A percentile compares a stretch with the other conserved stretches of the same genome.
Conservation (phyloP, 768 basidiomycete species). For the Boletus rex-veris region DNA sequence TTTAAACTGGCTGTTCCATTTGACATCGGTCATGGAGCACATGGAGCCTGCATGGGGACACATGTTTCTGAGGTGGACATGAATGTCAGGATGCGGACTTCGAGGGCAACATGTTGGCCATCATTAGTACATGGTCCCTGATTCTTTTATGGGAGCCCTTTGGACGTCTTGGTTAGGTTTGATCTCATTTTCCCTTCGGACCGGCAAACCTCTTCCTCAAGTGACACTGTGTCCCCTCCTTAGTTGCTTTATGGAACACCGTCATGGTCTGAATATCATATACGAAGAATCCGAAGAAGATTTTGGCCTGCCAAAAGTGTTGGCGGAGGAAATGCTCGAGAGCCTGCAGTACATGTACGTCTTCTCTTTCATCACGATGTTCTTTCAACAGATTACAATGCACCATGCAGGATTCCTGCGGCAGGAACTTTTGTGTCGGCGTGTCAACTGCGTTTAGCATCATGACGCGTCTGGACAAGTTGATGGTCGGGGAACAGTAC, state of each 20-base stretch:
- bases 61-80: slow-evolving; percentile 70
- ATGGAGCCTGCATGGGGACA: slow-evolving; percentile 75
- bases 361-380: background rate
- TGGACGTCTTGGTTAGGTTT: slow-evolving; percentile 44
- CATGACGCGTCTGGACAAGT: slow-evolving; percentile 66
- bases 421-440: slow-evolving; percentile 71
- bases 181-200: slow-evolving; percentile 71
- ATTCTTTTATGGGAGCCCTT: background rate
- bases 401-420: too few species aligned
- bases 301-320: slow-evolving; percentile 64
- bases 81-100: slow-evolving; percentile 77
- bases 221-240: slow-evolving; percentile 75
- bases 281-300: slow-evolving; percentile 71
- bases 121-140: slow-evolving; percentile 53
- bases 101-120: slow-evolving; percentile 80
- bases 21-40: slow-evolving; percentile 68
- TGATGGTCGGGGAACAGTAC: slow-evolving; percentile 84
- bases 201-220: slow-evolving; percentile 75
- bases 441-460: slow-evolving; percentile 67
- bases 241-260: slow-evolving; percentile 42
- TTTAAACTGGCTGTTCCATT: slow-evolving; percentile 68
- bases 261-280: slow-evolving; percentile 65
- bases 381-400: slow-evolving; percentile 16
- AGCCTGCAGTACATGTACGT: slow-evolving; percentile 78
- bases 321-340: slow-evolving; percentile 70